phyloP scores from a whole-genome alignment of 768 basidiomycete species.

The Lactarius tabidus region DNA sequence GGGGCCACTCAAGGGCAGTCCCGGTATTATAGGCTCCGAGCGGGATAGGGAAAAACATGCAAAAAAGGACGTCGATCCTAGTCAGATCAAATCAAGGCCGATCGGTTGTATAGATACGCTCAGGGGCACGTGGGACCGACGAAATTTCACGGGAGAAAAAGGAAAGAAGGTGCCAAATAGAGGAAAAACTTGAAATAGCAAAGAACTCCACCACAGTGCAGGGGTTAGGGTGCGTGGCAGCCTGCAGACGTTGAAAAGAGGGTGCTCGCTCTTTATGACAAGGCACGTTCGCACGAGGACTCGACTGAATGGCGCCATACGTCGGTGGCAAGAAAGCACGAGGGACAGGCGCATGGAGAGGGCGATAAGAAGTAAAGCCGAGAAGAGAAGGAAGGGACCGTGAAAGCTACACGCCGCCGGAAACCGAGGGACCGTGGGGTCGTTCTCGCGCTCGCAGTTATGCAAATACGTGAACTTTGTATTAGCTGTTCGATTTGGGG shows the following conservation, averaged over 20 bases:
- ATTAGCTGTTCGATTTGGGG: neutral
- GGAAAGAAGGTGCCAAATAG: constrained; percentile 3
- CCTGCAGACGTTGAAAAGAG: constrained; percentile 5
- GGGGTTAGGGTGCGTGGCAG: constrained; percentile 1
- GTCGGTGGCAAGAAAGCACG: neutral
- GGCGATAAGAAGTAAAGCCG: constrained; percentile 10
- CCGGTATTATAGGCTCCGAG: neutral
- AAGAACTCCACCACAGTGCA: neutral
- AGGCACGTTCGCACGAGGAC: constrained; percentile 13
- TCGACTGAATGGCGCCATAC: neutral
- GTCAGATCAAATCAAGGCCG: constrained; percentile 3
- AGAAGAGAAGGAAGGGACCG: constrained; percentile 10
- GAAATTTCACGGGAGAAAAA: neutral
- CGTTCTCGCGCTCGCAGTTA: neutral
- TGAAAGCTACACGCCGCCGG: neutral
- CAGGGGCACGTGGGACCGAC: neutral
- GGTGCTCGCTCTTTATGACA: constrained; percentile 7
- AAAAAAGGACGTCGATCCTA: constrained; percentile 10
- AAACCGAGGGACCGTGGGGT: constrained; percentile 5
- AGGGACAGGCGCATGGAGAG: neutral
- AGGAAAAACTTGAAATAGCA: neutral
- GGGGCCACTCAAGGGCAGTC: neutral
- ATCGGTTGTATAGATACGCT: neutral
- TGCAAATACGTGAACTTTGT: constrained; percentile 3
- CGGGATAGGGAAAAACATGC: neutral